Conservation (phyloP, 768 basidiomycete species). For the Trametes gibbosa region DNA sequence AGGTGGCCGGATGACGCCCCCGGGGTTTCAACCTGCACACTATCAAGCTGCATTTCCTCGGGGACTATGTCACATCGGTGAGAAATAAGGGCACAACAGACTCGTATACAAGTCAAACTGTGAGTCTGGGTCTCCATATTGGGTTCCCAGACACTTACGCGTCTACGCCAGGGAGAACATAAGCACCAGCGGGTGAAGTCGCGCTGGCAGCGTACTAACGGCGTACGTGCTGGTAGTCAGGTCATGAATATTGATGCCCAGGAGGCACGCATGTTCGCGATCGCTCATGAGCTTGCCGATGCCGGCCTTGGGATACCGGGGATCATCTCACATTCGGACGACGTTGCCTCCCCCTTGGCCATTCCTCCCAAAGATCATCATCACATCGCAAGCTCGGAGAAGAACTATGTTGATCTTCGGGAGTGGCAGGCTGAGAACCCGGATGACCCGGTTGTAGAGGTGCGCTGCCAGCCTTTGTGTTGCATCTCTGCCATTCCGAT, state of each 20-base stretch:
- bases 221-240: constrained; percentile 17
- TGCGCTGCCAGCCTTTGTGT: too few species aligned
- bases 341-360: not conserved
- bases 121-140: constrained; percentile 5
- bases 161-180: constrained; percentile 33
- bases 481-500: too few species aligned
- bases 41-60: constrained; percentile 37
- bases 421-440: not conserved
- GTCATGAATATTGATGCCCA: constrained; percentile 25
- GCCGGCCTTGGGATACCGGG: not conserved
- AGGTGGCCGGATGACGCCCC: not conserved
- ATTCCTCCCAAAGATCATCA: not conserved
- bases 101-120: constrained; percentile 33
- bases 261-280: constrained; percentile 4
- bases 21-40: constrained; percentile 31
- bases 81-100: constrained; percentile 34
- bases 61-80: constrained; percentile 32
- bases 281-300: not conserved
- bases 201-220: constrained; percentile 29
- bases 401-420: not conserved
- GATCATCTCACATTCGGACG: not conserved
- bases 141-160: not conserved
- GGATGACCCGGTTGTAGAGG: constrained; percentile 21
- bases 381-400: not conserved
- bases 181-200: constrained; percentile 32